Evolutionary conservation across 257 asterid genomes (phyloP), one percentile per base, ranked within the genome.

Genomic region (Nicotiana attenuata): DNA sequence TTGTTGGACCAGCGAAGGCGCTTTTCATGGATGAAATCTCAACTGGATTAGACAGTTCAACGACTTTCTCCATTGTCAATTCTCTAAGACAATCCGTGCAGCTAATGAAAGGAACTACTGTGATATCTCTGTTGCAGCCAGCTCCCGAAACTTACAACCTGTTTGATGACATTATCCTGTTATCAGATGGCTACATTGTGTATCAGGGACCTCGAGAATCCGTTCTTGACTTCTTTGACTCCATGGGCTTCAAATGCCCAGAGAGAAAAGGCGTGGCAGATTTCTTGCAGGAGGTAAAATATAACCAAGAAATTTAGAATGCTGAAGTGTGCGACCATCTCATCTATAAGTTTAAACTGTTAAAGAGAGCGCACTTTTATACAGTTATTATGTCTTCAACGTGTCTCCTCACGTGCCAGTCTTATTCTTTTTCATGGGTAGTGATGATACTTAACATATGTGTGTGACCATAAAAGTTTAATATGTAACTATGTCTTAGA

Each of bases 21-120:
- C 89, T 91, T 57, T 91, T 91, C 91, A 91, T 91, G 95, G 95
- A 91, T 68, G 95, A 91, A 80, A 91, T 91, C 65, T 91, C 95
- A 2, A 90, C 93, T 7, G 95, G 95, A 52, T 82, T 91, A 79
- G 95, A 91, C 76, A 91, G 95, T 63, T 91, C 95, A 57, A 91
- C 95, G 5, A 90, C 95, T 47, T 89, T 53, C 87, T 92, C 89
- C 79, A 90, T 91, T 28, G 85, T 88, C 4, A 90, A 91, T 20
- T 86, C 86, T 84, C 91, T 91, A 19, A 76, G 82, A 22, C 95
- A 90, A 47, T 64, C 88, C 0, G 92, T 88, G 65, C 93, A 88
- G 81, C 87, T 91, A 41, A 86, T 91, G 93, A 89, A 90, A 57
- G 96, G 93, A 41, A 91, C 96, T 56, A 91, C 96, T 33, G 87